A percentile compares a stretch with the other conserved stretches of the same genome.
phyloP scores from a whole-genome alignment of 2,329 filamentous ascomycete genomes.

The Alternaria novae-zelandiae region DNA sequence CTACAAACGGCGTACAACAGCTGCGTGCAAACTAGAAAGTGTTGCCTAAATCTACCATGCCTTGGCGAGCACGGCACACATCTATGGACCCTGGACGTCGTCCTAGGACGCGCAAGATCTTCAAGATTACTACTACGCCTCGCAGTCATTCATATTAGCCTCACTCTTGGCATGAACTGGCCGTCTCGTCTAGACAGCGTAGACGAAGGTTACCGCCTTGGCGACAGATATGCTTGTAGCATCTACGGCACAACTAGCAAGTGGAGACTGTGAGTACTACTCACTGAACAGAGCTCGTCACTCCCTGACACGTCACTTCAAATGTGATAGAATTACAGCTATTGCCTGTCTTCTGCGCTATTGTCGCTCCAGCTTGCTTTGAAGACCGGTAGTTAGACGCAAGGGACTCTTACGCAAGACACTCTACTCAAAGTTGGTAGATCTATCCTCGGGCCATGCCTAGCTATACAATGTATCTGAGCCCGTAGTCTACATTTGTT shows the following conservation, averaged over 20 bases:
- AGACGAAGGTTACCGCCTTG: constrained; percentile 8
- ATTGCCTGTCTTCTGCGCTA: neutral
- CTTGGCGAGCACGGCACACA: neutral
- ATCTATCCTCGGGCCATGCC: neutral
- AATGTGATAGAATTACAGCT: neutral
- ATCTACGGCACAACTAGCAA: neutral
- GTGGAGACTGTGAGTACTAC: neutral
- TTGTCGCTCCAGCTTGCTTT: neutral
- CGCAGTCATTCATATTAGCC: constrained; percentile 6
- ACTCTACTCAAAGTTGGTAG: neutral
- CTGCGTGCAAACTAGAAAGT: neutral
- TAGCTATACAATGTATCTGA: constrained; percentile 14
- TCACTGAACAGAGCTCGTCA: neutral
- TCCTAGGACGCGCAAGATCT: neutral
- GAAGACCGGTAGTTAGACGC: neutral
- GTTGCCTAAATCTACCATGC: neutral
- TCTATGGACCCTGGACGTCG: neutral
- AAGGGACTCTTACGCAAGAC: neutral
- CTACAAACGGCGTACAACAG: neutral
- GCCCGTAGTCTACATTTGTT: constrained; percentile 20
- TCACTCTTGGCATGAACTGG: constrained; percentile 6
- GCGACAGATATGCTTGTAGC: neutral
- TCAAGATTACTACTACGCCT: neutral
- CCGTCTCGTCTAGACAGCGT: constrained; percentile 12
- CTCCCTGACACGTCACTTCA: neutral